Evolutionary conservation across 2,329 filamentous ascomycete genomes (phyloP).

Genomic region (Metarhizium brunneum): DNA sequence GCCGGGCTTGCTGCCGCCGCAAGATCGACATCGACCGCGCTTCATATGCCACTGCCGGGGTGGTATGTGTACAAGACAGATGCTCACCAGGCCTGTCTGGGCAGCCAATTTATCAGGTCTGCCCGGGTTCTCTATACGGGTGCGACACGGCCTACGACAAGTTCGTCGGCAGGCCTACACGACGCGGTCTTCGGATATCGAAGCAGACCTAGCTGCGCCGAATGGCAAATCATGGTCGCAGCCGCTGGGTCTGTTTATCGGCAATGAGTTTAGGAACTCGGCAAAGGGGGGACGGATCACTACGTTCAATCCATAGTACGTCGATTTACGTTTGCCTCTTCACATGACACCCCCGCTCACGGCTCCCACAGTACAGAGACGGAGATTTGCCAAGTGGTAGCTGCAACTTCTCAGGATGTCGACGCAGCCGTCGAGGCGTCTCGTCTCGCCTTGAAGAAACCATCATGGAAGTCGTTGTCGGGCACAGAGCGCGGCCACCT

Average conservation of each 20-base stretch:
- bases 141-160: background rate
- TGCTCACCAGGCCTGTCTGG: background rate
- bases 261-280: conserved; percentile 68
- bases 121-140: background rate
- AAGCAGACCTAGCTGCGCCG: conserved; percentile 59
- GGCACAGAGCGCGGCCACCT: conserved; percentile 54
- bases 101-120: background rate
- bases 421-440: conserved; percentile 28
- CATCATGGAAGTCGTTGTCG: conserved; percentile 56
- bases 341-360: background rate
- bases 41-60: no score
- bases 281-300: conserved; percentile 55
- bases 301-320: conserved; percentile 61
- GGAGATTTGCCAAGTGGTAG: conserved; percentile 8
- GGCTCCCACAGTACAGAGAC: conserved; percentile 8
- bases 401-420: conserved; percentile 10
- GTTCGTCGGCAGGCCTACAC: background rate
- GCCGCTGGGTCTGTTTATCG: conserved; percentile 73
- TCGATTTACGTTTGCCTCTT: background rate
- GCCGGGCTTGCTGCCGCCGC: no score
- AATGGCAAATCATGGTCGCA: conserved; percentile 66
- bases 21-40: no score
- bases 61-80: background rate
- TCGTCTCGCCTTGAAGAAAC: conserved; percentile 54
- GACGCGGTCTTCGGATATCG: conserved; percentile 10